Percentiles rank a stretch among this genome's conserved stretches.
Evolutionary conservation across 2,329 filamentous ascomycete species (phyloP).

Genomic region (Aplosporella prunicola): DNA sequence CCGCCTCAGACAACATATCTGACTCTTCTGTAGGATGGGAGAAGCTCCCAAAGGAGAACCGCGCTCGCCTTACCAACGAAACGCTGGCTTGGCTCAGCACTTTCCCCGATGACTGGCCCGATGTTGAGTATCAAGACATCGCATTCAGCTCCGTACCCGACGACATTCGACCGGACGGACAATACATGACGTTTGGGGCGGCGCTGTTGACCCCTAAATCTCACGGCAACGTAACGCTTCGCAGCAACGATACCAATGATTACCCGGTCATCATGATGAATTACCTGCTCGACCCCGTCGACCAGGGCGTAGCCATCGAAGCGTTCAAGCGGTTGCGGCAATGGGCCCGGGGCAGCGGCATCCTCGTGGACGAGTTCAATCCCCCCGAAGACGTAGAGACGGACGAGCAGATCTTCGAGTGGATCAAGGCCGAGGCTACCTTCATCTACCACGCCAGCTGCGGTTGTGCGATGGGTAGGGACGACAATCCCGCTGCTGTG

Average conservation of each 20-base stretch:
- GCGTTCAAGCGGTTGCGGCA: slow-evolving; percentile 24
- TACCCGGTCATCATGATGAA: slow-evolving; percentile 25
- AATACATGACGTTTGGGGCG: slow-evolving; percentile 18
- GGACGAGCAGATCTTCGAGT: slow-evolving; percentile 18
- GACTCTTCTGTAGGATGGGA: slow-evolving; percentile 19
- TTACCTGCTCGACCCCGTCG: slow-evolving; percentile 23
- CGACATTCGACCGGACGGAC: slow-evolving; percentile 13
- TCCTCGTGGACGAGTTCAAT: slow-evolving; percentile 19
- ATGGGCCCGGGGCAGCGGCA: slow-evolving; percentile 15
- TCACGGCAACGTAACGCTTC: slow-evolving; percentile 26
- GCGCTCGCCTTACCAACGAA: slow-evolving; percentile 2
- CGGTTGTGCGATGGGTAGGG: slow-evolving; percentile 18
- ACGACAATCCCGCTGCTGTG: slow-evolving; percentile 22
- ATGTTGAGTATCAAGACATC: slow-evolving; percentile 18
- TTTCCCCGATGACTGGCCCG: slow-evolving; percentile 19
- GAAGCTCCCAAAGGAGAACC: slow-evolving; percentile 14
- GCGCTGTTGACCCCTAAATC: slow-evolving; percentile 23
- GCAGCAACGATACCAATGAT: slow-evolving; percentile 18
- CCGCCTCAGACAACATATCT: too few species aligned
- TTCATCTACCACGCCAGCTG: slow-evolving; percentile 14
- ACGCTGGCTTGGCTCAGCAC: slow-evolving; percentile 11
- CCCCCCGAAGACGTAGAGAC: slow-evolving; percentile 18
- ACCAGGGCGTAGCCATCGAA: slow-evolving; percentile 23
- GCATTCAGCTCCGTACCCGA: too few species aligned
- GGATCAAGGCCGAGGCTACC: slow-evolving; percentile 7